Evolutionary conservation across 2,329 filamentous ascomycete genomes (phyloP).

Genomic region (Ophiostoma sp.): DNA sequence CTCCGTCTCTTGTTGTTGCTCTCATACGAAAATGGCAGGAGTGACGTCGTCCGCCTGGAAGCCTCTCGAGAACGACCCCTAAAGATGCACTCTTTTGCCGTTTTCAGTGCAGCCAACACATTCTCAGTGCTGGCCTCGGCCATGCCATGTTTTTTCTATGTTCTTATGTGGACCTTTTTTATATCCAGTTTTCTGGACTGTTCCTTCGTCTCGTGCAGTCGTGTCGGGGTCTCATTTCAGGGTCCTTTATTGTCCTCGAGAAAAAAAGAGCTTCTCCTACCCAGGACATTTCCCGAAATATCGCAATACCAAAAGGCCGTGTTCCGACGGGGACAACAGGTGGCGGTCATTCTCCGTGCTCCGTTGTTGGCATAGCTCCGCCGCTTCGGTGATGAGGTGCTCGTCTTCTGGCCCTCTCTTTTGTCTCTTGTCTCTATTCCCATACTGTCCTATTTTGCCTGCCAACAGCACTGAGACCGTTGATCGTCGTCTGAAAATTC

Average conservation of each 20-base stretch:
- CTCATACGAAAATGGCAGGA: neutral
- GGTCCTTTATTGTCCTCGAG: neutral
- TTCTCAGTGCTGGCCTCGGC: conserved; percentile 5
- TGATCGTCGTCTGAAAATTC: neutral
- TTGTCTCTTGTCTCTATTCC: neutral
- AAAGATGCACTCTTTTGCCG: neutral
- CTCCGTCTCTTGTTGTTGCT: neutral
- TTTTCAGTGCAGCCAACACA: neutral
- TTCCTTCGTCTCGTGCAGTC: neutral
- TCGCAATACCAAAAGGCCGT: conserved; percentile 1
- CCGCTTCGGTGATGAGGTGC: conserved; percentile 3
- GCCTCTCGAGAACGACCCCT: neutral
- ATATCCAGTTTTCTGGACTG: neutral
- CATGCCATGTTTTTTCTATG: neutral
- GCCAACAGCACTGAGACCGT: neutral
- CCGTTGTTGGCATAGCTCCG: neutral
- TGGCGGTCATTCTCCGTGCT: neutral
- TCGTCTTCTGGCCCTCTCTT: neutral
- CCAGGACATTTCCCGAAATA: neutral
- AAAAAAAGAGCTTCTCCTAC: neutral
- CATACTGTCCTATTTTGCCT: neutral
- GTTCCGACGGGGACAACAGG: neutral
- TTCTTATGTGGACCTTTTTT: neutral
- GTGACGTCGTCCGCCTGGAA: neutral
- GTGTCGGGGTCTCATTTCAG: neutral